Conservation (phyloP, 2,329 filamentous ascomycete genomes). For the Xylogone sp. region DNA sequence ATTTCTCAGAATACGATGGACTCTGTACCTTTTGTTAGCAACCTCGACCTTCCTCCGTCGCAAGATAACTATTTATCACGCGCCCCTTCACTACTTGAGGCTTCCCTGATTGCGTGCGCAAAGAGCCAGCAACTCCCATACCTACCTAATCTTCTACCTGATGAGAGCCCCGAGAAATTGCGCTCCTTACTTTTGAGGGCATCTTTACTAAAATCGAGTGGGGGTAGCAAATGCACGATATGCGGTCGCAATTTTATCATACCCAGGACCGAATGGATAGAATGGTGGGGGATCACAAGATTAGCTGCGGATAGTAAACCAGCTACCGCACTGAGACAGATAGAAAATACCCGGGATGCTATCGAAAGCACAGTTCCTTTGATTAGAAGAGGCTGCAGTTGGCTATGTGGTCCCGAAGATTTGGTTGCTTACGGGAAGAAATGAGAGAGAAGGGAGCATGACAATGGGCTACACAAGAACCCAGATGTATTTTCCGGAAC, state of each 20-base stretch:
- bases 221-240: slow-evolving; percentile 47
- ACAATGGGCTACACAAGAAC: no score
- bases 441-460: no score
- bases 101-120: slow-evolving; percentile 22
- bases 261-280: slow-evolving; percentile 56
- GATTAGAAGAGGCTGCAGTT: slow-evolving; percentile 31
- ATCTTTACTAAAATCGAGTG: slow-evolving; percentile 41
- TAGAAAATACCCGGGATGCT: slow-evolving; percentile 25
- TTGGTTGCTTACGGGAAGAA: slow-evolving; percentile 10
- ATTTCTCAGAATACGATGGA: background rate
- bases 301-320: slow-evolving; percentile 8
- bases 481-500: no score
- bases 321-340: slow-evolving; percentile 16
- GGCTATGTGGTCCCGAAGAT: slow-evolving; percentile 30
- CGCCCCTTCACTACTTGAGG: slow-evolving; percentile 26
- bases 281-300: slow-evolving; percentile 50
- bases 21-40: slow-evolving; percentile 6
- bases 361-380: slow-evolving; percentile 28
- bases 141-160: slow-evolving; percentile 15
- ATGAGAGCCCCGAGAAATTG: slow-evolving; percentile 14
- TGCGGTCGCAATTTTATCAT: slow-evolving; percentile 47
- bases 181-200: slow-evolving; percentile 1
- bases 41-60: slow-evolving; percentile 14
- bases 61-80: slow-evolving; percentile 15
- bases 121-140: slow-evolving; percentile 17